These are phyloP conservation scores for Didymella sp. DNA, from an alignment of 2,329 filamentous ascomycete species.

Conservation along the genomic window DNA sequence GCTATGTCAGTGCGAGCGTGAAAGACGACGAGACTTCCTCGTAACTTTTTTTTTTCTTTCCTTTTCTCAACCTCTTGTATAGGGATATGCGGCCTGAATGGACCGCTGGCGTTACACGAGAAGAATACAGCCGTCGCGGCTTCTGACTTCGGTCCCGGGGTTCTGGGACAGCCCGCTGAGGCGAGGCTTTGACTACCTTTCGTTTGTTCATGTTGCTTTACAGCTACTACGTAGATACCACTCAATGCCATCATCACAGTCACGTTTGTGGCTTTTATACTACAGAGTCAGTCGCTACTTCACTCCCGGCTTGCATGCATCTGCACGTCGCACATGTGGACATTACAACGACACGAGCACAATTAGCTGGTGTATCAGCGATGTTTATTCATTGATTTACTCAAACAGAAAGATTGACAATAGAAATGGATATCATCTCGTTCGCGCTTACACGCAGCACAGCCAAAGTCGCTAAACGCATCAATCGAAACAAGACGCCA, in stretches of 20 bases:
- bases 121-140: background rate
- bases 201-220: background rate
- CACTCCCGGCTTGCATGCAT: too few relatives aligned
- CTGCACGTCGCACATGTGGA: too few relatives aligned
- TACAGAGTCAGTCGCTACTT: too few relatives aligned
- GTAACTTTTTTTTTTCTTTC: background rate
- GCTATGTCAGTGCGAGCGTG: slow-evolving; percentile 40
- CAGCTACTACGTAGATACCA: background rate
- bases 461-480: background rate
- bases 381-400: too few relatives aligned
- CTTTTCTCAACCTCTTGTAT: background rate
- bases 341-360: too few relatives aligned
- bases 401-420: too few relatives aligned
- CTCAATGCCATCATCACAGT: background rate
- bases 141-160: background rate
- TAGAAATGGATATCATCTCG: background rate
- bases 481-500: background rate
- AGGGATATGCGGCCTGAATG: background rate
- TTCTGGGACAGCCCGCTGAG: background rate
- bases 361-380: too few relatives aligned
- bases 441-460: background rate
- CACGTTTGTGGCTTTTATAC: background rate
- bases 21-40: slow-evolving; percentile 29
- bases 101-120: background rate
- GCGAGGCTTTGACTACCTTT: background rate